These are phyloP conservation scores for Colletotrichum cordylinicola DNA, from an alignment of 2,329 filamentous ascomycete species.

Conservation along the genomic window DNA sequence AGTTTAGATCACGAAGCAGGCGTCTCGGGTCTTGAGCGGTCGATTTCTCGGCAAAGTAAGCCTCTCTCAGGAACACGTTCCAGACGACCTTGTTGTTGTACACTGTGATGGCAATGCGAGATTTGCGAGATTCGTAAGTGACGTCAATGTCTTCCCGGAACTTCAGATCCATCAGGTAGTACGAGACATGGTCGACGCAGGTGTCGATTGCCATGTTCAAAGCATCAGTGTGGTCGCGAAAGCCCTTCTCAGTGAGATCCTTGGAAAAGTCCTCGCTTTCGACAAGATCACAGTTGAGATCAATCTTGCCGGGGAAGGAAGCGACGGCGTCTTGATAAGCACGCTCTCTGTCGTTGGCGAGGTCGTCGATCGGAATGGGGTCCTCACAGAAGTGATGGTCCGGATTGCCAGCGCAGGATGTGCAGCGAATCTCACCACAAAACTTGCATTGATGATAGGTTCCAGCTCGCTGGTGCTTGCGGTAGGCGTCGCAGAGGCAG, in stretches of 20 bases:
- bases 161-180: constrained; percentile 2
- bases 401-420: constrained; percentile 44
- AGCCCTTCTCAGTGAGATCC: neutral
- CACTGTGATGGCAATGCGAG: constrained; percentile 13
- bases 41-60: neutral
- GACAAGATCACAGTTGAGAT: neutral
- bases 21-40: neutral
- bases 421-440: constrained; percentile 42
- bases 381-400: constrained; percentile 31
- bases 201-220: neutral
- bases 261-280: neutral
- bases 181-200: neutral
- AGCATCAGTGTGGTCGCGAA: neutral
- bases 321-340: neutral
- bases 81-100: constrained; percentile 7
- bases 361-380: neutral
- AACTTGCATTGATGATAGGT: constrained; percentile 30
- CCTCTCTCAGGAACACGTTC: constrained; percentile 16
- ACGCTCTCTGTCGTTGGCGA: neutral
- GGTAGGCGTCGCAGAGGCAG: constrained; percentile 38
- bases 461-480: constrained; percentile 31
- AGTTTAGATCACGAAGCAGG: neutral
- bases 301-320: neutral
- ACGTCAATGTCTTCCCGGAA: constrained; percentile 11
- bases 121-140: constrained; percentile 10